Base-by-base conservation (phyloP, 306 rosid genomes). In the Cicer chorassanicum region DNA sequence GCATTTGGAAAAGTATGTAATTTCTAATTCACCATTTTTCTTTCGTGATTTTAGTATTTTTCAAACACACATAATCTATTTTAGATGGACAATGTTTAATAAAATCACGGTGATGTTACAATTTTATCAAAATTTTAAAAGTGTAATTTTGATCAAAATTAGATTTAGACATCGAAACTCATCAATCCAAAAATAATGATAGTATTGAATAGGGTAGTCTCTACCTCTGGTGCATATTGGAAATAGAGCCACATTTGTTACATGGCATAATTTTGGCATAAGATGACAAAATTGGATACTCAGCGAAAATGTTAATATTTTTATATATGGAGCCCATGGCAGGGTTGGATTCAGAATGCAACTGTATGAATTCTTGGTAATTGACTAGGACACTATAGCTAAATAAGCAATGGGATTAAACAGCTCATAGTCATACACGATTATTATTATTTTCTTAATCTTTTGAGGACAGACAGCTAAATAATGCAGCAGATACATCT, bases 271-370 rank as follows among this genome's bases (percentile, higher is more conserved):
- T 15, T 41, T 66, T 66, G 74, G 74, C 45, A 43, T 29, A 29
- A 42, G 51, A 67, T 67, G 81, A 40, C 81, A 77, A 44, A 66
- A 68, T 19, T 36, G 51, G 69, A 44, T 45, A 69, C 41, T 7
- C 64, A 68, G n/a, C 60, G 5, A 76, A 67, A 67, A 9, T 43
- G 41, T 60, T 2, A 55, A 55, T 46, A 9, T 60, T 60, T 60
- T 16, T 44, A 63, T 60, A 14, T 44, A 67, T 77, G 81, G 69
- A 77, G 66, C 75, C 75, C 81, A 57, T 76, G 45, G 59, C 53
- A 76, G 39, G 74, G 73, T 59, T 39, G 66, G 13, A 38, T 41
- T 75, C 56, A 21, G 48, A 64, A 65, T 29, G 60, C 59, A 51
- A 41, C 49, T 39, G n/a, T 54, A 65, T 66, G 67, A 43, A 76